phyloP scores from a whole-genome alignment of 148 eudicot genomes.

The Chenopodium quinoa region DNA sequence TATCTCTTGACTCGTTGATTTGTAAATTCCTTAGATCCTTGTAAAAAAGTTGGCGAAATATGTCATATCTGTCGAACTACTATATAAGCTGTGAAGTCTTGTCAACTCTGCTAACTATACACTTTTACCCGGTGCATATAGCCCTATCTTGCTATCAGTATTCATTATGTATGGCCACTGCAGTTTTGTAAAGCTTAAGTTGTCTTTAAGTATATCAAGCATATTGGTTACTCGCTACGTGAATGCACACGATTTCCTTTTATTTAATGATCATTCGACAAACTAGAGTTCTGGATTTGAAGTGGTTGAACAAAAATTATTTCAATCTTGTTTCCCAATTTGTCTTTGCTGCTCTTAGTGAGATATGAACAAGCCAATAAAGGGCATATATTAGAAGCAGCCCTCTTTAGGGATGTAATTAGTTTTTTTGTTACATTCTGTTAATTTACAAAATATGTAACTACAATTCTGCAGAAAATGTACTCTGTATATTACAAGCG shows the following conservation, averaged over 20 bases:
- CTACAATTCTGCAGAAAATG: slow-evolving; percentile 9
- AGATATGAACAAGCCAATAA: slow-evolving; percentile 6
- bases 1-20: not conserved
- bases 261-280: too few relatives aligned
- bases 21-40: not conserved
- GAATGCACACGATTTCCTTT: not conserved
- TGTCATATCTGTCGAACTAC: not conserved
- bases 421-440: not conserved
- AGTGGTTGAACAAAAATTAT: not conserved
- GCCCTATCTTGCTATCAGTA: not conserved
- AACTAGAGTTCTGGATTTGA: not conserved
- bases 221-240: too few relatives aligned
- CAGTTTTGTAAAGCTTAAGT: too few relatives aligned
- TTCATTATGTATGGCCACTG: not conserved
- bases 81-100: not conserved
- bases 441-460: slow-evolving; percentile 25
- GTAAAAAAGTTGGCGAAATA: not conserved
- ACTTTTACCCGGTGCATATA: not conserved
- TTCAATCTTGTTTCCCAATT: not conserved
- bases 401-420: slow-evolving; percentile 15
- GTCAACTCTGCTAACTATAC: not conserved
- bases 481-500: slow-evolving; percentile 21
- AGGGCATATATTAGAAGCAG: slow-evolving; percentile 13
- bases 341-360: too few relatives aligned
- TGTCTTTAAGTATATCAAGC: too few relatives aligned